Conservation (phyloP, 1,139 yeast genomes). For the Candida smagusa region DNA sequence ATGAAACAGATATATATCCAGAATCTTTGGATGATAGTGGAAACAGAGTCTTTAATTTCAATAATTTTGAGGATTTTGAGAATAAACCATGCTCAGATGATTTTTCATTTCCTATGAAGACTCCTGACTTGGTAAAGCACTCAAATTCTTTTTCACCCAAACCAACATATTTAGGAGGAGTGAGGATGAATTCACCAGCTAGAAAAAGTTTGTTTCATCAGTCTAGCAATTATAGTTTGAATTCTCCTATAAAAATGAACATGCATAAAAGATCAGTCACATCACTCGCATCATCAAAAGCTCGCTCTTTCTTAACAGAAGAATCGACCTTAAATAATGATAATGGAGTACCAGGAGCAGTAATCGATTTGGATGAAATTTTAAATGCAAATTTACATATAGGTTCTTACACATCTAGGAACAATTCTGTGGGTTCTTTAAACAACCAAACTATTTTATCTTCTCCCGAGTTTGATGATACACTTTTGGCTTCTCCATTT, state of each 20-base stretch:
- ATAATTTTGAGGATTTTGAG: constrained; percentile 36
- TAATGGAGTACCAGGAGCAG: constrained; percentile 53
- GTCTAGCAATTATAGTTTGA: constrained; percentile 17
- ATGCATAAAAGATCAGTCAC: constrained; percentile 21
- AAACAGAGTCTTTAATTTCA: constrained; percentile 16
- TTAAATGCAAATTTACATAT: constrained; percentile 39
- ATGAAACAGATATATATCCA: constrained; percentile 16
- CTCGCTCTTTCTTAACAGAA: constrained; percentile 32
- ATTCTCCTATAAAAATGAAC: constrained; percentile 36
- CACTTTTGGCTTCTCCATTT: constrained; percentile 34
- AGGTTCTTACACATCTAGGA: constrained; percentile 14
- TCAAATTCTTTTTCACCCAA: constrained; percentile 1
- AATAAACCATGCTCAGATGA: constrained; percentile 18
- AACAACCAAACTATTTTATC: constrained; percentile 19
- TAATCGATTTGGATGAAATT: constrained; percentile 62
- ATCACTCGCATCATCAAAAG: constrained; percentile 15
- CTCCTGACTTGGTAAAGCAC: constrained; percentile 15
- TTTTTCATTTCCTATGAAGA: constrained; percentile 31
- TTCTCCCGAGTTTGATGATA: constrained; percentile 38
- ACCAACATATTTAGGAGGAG: constrained; percentile 7
- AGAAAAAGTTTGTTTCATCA: constrained; percentile 8
- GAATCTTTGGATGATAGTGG: not conserved
- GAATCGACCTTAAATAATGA: constrained; percentile 29
- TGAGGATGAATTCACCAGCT: constrained; percentile 9
- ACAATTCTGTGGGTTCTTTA: constrained; percentile 8